Conservation (phyloP, 345 rosid genomes). For the Cardamine chenopodiifolia region DNA sequence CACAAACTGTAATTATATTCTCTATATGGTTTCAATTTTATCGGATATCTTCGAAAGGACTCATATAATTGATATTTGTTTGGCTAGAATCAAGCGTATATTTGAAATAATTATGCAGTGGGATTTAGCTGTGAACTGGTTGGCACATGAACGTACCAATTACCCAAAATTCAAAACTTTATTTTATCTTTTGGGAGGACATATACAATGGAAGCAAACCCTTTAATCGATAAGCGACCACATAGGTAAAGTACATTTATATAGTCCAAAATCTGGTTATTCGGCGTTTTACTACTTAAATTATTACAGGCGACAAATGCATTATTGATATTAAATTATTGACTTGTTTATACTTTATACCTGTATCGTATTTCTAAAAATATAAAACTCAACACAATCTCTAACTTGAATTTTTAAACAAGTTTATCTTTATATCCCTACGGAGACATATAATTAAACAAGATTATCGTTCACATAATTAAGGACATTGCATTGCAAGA, state of each 20-base stretch:
- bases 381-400: slow-evolving; percentile 8
- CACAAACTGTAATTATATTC: not conserved
- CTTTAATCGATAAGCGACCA: slow-evolving; percentile 37
- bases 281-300: slow-evolving; percentile 34
- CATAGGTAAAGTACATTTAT: slow-evolving; percentile 41
- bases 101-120: slow-evolving; percentile 12
- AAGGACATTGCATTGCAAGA: slow-evolving; percentile 2
- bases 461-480: not conserved
- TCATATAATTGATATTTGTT: not conserved
- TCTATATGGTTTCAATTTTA: not conserved
- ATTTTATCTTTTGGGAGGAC: slow-evolving; percentile 23
- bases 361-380: slow-evolving; percentile 7
- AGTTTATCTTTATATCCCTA: slow-evolving; percentile 19
- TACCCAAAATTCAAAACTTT: slow-evolving; percentile 29
- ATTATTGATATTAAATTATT: slow-evolving; percentile 32
- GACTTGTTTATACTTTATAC: slow-evolving; percentile 21
- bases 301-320: slow-evolving; percentile 33
- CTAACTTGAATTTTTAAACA: not conserved
- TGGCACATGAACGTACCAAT: slow-evolving; percentile 40
- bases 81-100: not conserved
- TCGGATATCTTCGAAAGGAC: not conserved
- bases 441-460: not conserved
- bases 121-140: slow-evolving; percentile 41
- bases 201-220: slow-evolving; percentile 28
- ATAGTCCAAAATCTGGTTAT: slow-evolving; percentile 27